Percentiles rank a stretch among this genome's conserved stretches.
Conservation (phyloP, 1,284 basidiomycete genomes). For the Fomitopsis palustris region DNA sequence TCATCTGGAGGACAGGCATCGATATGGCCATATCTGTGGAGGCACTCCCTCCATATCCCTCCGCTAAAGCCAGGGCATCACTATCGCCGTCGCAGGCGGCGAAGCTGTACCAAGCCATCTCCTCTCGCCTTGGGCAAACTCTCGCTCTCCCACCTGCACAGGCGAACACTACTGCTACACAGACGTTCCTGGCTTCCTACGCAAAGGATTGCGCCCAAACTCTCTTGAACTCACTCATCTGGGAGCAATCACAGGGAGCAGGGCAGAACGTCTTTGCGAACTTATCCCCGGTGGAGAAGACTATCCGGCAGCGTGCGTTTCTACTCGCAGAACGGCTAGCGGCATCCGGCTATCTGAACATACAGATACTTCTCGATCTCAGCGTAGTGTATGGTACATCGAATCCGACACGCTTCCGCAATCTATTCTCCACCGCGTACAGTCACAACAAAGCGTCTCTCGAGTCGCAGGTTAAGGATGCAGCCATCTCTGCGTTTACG, state of each 20-base stretch:
- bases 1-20: neutral
- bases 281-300: conserved; percentile 35
- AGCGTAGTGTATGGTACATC: conserved; percentile 50
- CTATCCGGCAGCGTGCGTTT: conserved; percentile 51
- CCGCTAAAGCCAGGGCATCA: conserved; percentile 41
- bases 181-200: conserved; percentile 54
- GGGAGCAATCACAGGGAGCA: conserved; percentile 33
- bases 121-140: conserved; percentile 39
- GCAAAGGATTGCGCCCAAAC: conserved; percentile 50
- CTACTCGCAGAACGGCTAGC: conserved; percentile 52
- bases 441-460: conserved; percentile 28
- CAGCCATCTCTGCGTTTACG: conserved; percentile 55
- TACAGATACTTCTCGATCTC: conserved; percentile 58
- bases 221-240: conserved; percentile 52
- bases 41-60: conserved; percentile 49
- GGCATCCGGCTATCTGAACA: conserved; percentile 37
- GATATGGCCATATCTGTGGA: conserved; percentile 15
- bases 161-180: conserved; percentile 40
- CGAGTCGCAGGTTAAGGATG: conserved; percentile 31
- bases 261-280: conserved; percentile 7
- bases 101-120: conserved; percentile 44
- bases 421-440: conserved; percentile 40
- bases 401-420: conserved; percentile 40
- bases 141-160: conserved; percentile 46
- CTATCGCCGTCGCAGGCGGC: conserved; percentile 53